Evolutionary conservation across 73 alveolate species (phyloP).

Genomic region (Uronychia setigera): DNA sequence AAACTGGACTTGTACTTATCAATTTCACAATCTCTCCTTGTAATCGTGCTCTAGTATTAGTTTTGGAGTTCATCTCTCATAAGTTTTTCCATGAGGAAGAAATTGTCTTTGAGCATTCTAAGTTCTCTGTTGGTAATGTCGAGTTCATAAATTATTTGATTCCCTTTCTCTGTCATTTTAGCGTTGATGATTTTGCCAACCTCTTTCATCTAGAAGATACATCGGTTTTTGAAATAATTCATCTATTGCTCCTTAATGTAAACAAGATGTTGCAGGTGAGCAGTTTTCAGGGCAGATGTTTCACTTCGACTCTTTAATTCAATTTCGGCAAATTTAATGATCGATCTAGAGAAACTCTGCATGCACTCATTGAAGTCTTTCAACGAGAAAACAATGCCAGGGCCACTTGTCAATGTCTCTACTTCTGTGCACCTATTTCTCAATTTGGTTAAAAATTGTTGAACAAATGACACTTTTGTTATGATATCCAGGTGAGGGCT

Average conservation of each 20-base stretch:
- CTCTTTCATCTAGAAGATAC: slow-evolving; percentile 33
- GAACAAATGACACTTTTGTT: slow-evolving; percentile 55
- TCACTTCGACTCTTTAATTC: slow-evolving; percentile 48
- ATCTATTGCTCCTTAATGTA: slow-evolving; percentile 48
- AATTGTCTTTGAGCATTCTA: slow-evolving; percentile 67
- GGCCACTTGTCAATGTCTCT: slow-evolving; percentile 70
- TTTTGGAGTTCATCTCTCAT: slow-evolving; percentile 58
- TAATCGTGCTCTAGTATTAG: slow-evolving; percentile 37
- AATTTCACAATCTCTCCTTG: slow-evolving; percentile 26
- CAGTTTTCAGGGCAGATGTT: slow-evolving; percentile 42
- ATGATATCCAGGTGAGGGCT: slow-evolving; percentile 61
- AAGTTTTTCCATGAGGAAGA: slow-evolving; percentile 60
- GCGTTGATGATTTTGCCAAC: slow-evolving; percentile 46
- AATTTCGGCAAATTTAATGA: slow-evolving; percentile 55
- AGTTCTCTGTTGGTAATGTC: slow-evolving; percentile 67
- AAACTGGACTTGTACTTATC: slow-evolving; percentile 26
- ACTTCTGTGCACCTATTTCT: slow-evolving; percentile 72
- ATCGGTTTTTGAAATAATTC: slow-evolving; percentile 38
- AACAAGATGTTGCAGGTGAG: slow-evolving; percentile 46
- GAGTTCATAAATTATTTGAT: slow-evolving; percentile 56
- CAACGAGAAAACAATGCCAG: slow-evolving; percentile 68
- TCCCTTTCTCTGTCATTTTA: slow-evolving; percentile 59
- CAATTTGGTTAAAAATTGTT: slow-evolving; percentile 52
- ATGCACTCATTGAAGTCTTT: slow-evolving; percentile 73
- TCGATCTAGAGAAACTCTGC: slow-evolving; percentile 51